phyloP scores from a whole-genome alignment of 1,284 basidiomycete genomes.

The Ganoderma leucocontextum region DNA sequence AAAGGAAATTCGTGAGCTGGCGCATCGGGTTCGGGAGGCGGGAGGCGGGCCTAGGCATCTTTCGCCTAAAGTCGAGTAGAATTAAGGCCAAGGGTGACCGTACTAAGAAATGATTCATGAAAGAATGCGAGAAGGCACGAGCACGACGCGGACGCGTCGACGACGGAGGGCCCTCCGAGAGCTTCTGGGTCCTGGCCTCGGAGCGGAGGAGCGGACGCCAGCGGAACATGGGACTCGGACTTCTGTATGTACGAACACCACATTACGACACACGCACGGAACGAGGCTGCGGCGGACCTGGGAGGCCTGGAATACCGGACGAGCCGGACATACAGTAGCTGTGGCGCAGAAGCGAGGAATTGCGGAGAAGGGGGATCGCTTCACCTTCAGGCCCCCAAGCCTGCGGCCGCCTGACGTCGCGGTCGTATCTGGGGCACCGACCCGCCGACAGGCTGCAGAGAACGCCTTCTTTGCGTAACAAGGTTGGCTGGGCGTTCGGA shows the following conservation, averaged over 20 bases:
- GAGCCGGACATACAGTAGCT: not conserved
- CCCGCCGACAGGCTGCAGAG: not conserved
- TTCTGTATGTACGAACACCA: not conserved
- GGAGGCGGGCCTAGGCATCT: not conserved
- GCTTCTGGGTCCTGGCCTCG: constrained; percentile 12
- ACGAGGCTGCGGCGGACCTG: constrained; percentile 2
- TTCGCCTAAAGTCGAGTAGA: not conserved
- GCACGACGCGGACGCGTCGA: not conserved
- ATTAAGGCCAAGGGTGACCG: not conserved
- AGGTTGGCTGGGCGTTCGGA: not conserved
- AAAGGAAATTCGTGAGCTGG: not conserved
- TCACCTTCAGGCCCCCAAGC: not conserved
- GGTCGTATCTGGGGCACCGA: not conserved
- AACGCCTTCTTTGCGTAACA: constrained; percentile 3
- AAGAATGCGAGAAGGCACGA: not conserved
- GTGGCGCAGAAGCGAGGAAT: constrained; percentile 3
- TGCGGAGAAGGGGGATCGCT: constrained; percentile 2
- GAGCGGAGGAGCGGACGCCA: constrained; percentile 10
- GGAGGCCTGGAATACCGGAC: not conserved
- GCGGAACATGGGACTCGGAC: constrained; percentile 8
- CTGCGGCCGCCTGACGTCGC: not conserved
- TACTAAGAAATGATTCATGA: constrained; percentile 1
- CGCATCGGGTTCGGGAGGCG: not conserved
- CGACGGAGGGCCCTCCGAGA: not conserved
- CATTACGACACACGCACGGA: constrained; percentile 9